Evolutionary conservation across 140 eudicot genomes (phyloP).

Genomic region (Flaveria floridana): DNA sequence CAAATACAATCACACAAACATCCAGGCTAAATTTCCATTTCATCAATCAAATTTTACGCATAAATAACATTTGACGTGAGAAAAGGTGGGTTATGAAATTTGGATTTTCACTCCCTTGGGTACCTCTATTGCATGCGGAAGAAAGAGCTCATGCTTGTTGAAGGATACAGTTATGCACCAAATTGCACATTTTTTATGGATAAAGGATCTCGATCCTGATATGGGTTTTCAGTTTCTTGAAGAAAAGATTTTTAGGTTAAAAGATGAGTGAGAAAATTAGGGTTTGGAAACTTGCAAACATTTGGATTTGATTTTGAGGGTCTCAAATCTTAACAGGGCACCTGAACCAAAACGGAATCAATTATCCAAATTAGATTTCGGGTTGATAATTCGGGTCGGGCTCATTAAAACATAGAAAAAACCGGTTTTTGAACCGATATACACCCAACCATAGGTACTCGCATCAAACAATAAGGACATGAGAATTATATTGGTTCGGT

Average conservation of each 20-base stretch:
- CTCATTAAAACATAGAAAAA: neutral
- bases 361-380: neutral
- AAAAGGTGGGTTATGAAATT: neutral
- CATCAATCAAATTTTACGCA: slow-evolving; percentile 4
- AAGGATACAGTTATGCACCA: slow-evolving; percentile 17
- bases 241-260: slow-evolving; percentile 14
- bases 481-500: too few relatives aligned
- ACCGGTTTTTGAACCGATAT: too few relatives aligned
- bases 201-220: slow-evolving; percentile 26
- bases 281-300: slow-evolving; percentile 27
- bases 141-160: slow-evolving; percentile 29
- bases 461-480: too few relatives aligned
- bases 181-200: slow-evolving; percentile 18
- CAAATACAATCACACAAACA: slow-evolving; percentile 1
- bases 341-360: slow-evolving; percentile 22
- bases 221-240: slow-evolving; percentile 17
- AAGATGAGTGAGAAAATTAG: slow-evolving; percentile 33
- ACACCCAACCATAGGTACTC: too few relatives aligned
- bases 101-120: slow-evolving; percentile 21
- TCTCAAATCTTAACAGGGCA: slow-evolving; percentile 7
- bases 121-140: slow-evolving; percentile 27
- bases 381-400: neutral
- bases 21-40: slow-evolving; percentile 22
- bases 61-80: slow-evolving; percentile 5
- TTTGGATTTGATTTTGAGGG: slow-evolving; percentile 22